Percentiles rank a stretch among this genome's conserved stretches.
Conservation (phyloP, 2,329 filamentous ascomycete species). For the Paracoccidioides lutzii region DNA sequence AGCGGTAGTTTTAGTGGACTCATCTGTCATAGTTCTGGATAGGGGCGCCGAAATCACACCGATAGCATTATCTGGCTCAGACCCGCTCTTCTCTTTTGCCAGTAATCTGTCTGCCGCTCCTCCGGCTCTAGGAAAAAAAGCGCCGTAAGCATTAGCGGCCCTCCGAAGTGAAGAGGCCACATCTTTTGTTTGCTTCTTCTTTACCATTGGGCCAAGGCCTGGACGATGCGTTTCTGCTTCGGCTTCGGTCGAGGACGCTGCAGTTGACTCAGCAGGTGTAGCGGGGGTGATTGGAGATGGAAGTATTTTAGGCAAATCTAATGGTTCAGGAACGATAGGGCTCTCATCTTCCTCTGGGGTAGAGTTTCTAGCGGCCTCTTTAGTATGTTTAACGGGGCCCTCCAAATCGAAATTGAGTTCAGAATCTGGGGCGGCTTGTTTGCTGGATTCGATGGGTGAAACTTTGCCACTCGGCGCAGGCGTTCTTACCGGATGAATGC, state of each 20-base stretch:
- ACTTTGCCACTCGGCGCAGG: neutral
- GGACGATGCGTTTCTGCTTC: slow-evolving; percentile 48
- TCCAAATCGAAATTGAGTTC: neutral
- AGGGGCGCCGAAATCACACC: slow-evolving; percentile 71
- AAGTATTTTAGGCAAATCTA: neutral
- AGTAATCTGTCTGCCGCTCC: slow-evolving; percentile 71
- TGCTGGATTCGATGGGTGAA: neutral
- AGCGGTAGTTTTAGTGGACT: slow-evolving; percentile 22
- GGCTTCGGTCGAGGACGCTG: slow-evolving; percentile 32
- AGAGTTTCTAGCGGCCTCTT: neutral
- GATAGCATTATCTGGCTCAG: slow-evolving; percentile 79
- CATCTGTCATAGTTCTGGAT: slow-evolving; percentile 28
- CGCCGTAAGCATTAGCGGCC: slow-evolving; percentile 56
- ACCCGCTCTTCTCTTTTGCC: slow-evolving; percentile 43
- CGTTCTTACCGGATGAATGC: neutral
- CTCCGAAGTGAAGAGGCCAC: slow-evolving; percentile 67
- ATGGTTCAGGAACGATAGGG: neutral
- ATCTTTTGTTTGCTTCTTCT: slow-evolving; percentile 61
- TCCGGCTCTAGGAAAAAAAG: slow-evolving; percentile 78
- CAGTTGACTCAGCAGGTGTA: slow-evolving; percentile 6
- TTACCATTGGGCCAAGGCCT: slow-evolving; percentile 82
- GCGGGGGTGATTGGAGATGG: neutral
- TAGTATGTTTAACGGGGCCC: neutral
- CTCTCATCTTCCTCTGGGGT: neutral
- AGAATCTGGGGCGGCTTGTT: neutral